A percentile compares a stretch with the other conserved stretches of the same genome.
phyloP scores from a whole-genome alignment of 352 stramenopile genomes.

The Pythium periplocum region DNA sequence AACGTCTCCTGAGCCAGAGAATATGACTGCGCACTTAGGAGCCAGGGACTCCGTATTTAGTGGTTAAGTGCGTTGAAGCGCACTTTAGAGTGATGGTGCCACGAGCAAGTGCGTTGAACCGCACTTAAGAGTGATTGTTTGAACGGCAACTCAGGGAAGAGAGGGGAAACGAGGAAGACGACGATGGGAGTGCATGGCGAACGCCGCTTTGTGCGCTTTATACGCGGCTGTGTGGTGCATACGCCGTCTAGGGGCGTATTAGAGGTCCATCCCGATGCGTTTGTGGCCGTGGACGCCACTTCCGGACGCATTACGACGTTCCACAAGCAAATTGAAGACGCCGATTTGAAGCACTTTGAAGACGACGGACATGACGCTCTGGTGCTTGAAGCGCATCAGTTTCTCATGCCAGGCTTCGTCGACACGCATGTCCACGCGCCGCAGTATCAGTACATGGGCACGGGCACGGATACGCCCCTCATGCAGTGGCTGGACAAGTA shows the following conservation, averaged over 20 bases:
- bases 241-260: constrained; percentile 30
- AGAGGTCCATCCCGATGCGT: constrained; percentile 39
- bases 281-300: constrained; percentile 26
- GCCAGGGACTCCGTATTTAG: no score
- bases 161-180: no score
- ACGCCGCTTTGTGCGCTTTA: constrained; percentile 16
- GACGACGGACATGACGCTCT: constrained; percentile 6
- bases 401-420: constrained; percentile 88
- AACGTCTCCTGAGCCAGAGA: no score
- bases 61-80: no score
- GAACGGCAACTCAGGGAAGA: no score
- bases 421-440: constrained; percentile 91
- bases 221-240: constrained; percentile 42
- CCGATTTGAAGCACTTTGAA: constrained; percentile 19
- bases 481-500: constrained; percentile 90
- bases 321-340: constrained; percentile 23
- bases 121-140: no score
- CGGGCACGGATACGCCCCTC: constrained; percentile 84
- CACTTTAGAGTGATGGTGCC: no score
- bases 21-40: no score
- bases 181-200: no score
- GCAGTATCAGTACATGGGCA: constrained; percentile 88
- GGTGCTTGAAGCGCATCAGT: constrained; percentile 26
- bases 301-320: constrained; percentile 35
- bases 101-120: no score